Base-by-base conservation (phyloP, 257 asterid species). In the Apocynum venetum region DNA sequence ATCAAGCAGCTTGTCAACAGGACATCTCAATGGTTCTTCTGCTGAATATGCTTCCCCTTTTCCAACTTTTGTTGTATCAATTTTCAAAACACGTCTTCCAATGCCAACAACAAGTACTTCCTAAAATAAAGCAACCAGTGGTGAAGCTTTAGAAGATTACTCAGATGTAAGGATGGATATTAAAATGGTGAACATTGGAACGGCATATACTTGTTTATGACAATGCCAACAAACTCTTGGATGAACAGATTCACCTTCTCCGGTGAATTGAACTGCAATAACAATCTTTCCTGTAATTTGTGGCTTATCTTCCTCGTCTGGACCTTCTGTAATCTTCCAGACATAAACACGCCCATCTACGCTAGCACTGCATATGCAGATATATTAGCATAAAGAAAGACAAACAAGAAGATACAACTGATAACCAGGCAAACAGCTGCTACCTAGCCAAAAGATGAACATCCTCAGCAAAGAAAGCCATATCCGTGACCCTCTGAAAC, bases 201-300 rank as follows among this genome's bases (percentile, higher is more conserved):
- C 73, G 56, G 44, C 70, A 78, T 52, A 71, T 87, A 96, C 99
- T 85, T 96, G 98, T 80, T 96, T 96, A 88, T 93, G 97, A 79
- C 98, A 93, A 80, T 96, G 99, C 99, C 99, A 96, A 84, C 99
- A 96, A 83, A 96, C 93, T 82, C 97, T 88, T 65, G 99, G 98
- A 80, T 93, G 99, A 75, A 89, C 92, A 61, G 94, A 83, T 79
- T 90, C 93, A 86, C 89, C 92, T 63, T 91, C 96, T 80, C 97
- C 97, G n/a, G 86, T 86, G 80, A 96, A 84, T 46, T 96, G 97
- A 75, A 96, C 81, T 70, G 99, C 97, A 81, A 88, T 81, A 66
- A 90, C 87, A 61, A 88, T 84, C 89, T 80, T 89, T 76, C 97
- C 98, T 38, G 90, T 85, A 80, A 96, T 93, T 74, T 96, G 98